Conservation (phyloP, 176 grass and related monocot genomes). For the Thalia dealbata region DNA sequence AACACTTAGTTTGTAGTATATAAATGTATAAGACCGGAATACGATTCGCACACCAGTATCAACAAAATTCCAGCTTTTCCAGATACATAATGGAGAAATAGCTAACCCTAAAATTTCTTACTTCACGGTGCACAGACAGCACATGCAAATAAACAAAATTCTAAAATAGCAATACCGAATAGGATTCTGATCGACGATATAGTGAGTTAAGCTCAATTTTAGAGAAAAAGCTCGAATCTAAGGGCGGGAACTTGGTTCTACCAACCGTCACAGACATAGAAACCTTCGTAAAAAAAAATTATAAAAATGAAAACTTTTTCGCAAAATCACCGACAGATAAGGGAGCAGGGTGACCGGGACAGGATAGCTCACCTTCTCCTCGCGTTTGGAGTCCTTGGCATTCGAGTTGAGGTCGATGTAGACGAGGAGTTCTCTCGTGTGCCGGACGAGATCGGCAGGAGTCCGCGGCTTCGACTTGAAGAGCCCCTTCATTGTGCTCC, state of each 20-base stretch:
- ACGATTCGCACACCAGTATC: neutral
- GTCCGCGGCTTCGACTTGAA: slow-evolving; percentile 94
- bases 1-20: neutral
- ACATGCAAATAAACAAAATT: neutral
- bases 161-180: neutral
- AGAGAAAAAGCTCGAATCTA: neutral
- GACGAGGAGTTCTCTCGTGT: slow-evolving; percentile 68
- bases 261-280: neutral
- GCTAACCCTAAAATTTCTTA: neutral
- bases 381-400: slow-evolving; percentile 48
- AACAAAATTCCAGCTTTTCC: neutral
- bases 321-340: neutral
- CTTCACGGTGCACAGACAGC: neutral
- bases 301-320: neutral
- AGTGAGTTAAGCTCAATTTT: neutral
- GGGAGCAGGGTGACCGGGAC: neutral
- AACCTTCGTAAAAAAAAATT: neutral
- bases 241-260: too few species aligned
- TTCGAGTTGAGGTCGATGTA: slow-evolving; percentile 47
- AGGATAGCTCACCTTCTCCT: slow-evolving; percentile 62
- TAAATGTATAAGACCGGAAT: neutral
- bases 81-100: neutral
- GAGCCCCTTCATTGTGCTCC: slow-evolving; percentile 60
- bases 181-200: neutral
- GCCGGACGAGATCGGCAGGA: slow-evolving; percentile 63